Evolutionary conservation across 179 eudicot genomes (phyloP).

Genomic region (Beta lomatogona): DNA sequence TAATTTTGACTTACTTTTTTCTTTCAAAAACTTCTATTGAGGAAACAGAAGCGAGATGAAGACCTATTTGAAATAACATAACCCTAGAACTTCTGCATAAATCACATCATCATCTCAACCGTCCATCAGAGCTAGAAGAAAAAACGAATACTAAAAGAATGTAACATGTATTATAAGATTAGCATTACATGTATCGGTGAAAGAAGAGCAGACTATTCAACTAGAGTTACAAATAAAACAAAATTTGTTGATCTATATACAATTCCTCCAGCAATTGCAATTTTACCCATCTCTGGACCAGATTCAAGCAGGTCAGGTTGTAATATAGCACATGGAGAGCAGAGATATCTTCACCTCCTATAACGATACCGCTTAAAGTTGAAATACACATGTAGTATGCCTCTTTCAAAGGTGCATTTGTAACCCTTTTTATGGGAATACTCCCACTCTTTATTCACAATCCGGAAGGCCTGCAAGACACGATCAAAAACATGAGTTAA

Average conservation of each 20-base stretch:
- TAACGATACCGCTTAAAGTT: slow-evolving; percentile 87
- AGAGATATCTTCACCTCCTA: slow-evolving; percentile 33
- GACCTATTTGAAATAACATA: not conserved
- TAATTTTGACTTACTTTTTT: too few species aligned
- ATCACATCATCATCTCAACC: not conserved
- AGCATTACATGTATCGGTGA: not conserved
- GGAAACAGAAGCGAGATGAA: too few species aligned
- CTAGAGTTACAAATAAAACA: not conserved
- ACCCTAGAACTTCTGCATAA: not conserved
- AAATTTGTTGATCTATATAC: slow-evolving; percentile 13
- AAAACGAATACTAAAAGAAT: not conserved
- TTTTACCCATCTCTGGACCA: not conserved
- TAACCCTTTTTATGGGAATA: slow-evolving; percentile 95
- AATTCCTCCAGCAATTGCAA: not conserved
- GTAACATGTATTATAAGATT: too few species aligned
- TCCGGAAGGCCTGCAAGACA: slow-evolving; percentile 71
- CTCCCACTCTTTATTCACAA: slow-evolving; percentile 97
- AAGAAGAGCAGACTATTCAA: not conserved
- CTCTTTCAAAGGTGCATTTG: slow-evolving; percentile 92
- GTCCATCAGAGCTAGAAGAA: not conserved
- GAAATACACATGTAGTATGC: slow-evolving; percentile 84
- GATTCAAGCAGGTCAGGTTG: not conserved
- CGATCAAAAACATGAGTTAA: not conserved
- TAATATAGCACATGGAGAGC: not conserved
- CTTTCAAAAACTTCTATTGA: too few species aligned